These are phyloP conservation scores for Naganishia onofrii DNA, from an alignment of 768 basidiomycete species.

Conservation along the genomic window DNA sequence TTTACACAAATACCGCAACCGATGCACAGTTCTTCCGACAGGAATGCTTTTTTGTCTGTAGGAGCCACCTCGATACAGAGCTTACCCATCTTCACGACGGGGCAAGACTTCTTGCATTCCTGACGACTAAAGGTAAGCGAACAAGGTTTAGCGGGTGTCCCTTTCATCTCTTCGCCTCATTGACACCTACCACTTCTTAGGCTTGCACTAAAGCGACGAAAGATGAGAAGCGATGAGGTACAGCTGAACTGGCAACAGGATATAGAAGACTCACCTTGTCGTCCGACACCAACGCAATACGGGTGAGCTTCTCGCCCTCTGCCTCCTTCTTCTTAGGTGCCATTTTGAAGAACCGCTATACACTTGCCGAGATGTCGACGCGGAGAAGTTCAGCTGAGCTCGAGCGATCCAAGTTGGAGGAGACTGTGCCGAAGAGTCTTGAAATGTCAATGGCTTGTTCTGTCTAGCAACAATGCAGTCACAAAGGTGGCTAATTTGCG, in stretches of 20 bases:
- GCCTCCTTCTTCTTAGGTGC: constrained; percentile 28
- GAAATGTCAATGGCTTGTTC: no score
- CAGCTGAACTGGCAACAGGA: not conserved
- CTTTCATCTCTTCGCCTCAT: not conserved
- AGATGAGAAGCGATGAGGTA: not conserved
- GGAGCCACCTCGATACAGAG: constrained; percentile 97
- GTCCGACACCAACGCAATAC: constrained; percentile 74
- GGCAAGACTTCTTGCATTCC: constrained; percentile 98
- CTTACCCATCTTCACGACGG: constrained; percentile 97
- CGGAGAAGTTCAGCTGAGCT: not conserved
- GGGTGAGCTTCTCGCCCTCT: constrained; percentile 79
- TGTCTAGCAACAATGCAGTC: no score
- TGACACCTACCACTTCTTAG: constrained; percentile 62
- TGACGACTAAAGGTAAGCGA: constrained; percentile 58
- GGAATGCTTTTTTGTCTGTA: constrained; percentile 94
- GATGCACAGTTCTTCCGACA: constrained; percentile 97
- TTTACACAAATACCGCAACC: constrained; percentile 99
- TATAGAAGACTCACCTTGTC: constrained; percentile 47
- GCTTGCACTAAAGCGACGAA: constrained; percentile 65
- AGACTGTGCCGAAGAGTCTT: not conserved
- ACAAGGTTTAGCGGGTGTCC: constrained; percentile 2
- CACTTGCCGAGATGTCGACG: not conserved
- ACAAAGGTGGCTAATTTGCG: no score
- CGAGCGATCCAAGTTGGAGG: not conserved
- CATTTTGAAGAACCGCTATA: constrained; percentile 9